Percentiles rank a stretch among this genome's conserved stretches.
Evolutionary conservation across 371 early-diverging fungal species (phyloP).

Genomic region (Apophysomyces trapeziformis): DNA sequence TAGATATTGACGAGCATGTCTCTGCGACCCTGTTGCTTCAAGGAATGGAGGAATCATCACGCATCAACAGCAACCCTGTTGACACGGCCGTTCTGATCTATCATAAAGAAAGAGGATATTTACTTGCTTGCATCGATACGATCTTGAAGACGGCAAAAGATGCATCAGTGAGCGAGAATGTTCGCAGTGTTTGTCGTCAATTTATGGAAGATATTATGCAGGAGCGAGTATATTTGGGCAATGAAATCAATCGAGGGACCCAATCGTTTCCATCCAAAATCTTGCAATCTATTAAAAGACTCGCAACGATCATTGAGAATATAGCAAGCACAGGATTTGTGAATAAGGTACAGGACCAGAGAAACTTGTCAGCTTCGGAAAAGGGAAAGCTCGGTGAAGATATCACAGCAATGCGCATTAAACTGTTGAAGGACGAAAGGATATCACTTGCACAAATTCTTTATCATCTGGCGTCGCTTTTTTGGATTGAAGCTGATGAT

Average conservation of each 20-base stretch:
- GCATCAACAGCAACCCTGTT: conserved; percentile 17
- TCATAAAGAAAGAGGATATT: conserved; percentile 69
- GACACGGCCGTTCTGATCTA: conserved; percentile 76
- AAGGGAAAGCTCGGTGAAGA: conserved; percentile 50
- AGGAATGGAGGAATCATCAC: conserved; percentile 53
- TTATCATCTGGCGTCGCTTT: conserved; percentile 56
- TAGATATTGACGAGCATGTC: conserved; percentile 78
- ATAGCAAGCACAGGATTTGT: conserved; percentile 32
- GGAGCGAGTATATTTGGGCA: conserved; percentile 8
- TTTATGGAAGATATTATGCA: conserved; percentile 31
- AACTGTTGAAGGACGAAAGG: conserved; percentile 60
- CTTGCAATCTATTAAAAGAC: conserved; percentile 46
- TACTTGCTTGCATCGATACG: conserved; percentile 63
- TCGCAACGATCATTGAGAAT: conserved; percentile 42
- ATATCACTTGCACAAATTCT: conserved; percentile 61
- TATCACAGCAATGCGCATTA: conserved; percentile 48
- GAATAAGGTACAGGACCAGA: conserved; percentile 32
- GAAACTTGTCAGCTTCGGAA: conserved; percentile 30
- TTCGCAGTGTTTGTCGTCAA: conserved; percentile 46
- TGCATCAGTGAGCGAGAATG: conserved; percentile 40
- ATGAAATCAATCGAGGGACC: neutral
- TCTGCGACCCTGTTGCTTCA: conserved; percentile 76
- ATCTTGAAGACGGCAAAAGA: conserved; percentile 65
- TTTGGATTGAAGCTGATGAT: conserved; percentile 55
- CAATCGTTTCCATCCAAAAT: conserved; percentile 48